Percentiles rank a stretch among this genome's conserved stretches.
Evolutionary conservation across 164 flowering plant genomes (phyloP).

Genomic region (Umbellularia californica): DNA sequence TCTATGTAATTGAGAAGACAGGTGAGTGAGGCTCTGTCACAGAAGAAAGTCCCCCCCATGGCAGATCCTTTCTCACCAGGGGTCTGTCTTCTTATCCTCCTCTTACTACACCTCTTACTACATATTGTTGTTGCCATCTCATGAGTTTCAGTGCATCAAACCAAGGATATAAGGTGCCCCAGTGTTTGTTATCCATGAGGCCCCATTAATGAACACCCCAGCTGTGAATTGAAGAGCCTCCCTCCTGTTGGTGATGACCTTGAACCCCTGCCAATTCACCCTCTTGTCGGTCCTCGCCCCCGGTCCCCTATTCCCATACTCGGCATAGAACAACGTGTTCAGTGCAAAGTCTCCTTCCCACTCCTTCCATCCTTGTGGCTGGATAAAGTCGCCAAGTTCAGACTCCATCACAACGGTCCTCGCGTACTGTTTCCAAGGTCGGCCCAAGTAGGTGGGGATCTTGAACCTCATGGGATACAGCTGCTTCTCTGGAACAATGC

Average conservation of each 20-base stretch:
- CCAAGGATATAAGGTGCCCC: not conserved
- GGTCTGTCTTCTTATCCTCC: no score
- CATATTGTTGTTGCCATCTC: not conserved
- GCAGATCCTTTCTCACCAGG: no score
- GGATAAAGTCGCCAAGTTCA: conserved; percentile 39
- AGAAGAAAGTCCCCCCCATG: no score
- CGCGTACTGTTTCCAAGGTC: conserved; percentile 57
- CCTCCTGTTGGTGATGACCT: conserved; percentile 20
- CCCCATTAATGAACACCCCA: conserved; percentile 25
- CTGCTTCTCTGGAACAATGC: conserved; percentile 40
- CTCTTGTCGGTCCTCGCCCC: conserved; percentile 26
- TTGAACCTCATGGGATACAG: conserved; percentile 24
- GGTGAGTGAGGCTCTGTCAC: no score
- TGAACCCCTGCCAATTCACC: conserved; percentile 31
- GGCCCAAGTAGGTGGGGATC: conserved; percentile 37
- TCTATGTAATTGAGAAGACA: no score
- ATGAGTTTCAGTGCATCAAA: not conserved
- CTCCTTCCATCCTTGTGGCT: conserved; percentile 44
- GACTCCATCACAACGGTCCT: conserved; percentile 50
- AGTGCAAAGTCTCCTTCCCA: conserved; percentile 37
- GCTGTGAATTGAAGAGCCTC: conserved; percentile 30
- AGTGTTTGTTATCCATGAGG: conserved; percentile 15
- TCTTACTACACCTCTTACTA: no score
- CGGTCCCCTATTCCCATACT: conserved; percentile 40
- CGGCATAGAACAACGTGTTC: conserved; percentile 37